Evolutionary conservation across 805 yeast species (phyloP).

Genomic region (Ascoidea rubescens): DNA sequence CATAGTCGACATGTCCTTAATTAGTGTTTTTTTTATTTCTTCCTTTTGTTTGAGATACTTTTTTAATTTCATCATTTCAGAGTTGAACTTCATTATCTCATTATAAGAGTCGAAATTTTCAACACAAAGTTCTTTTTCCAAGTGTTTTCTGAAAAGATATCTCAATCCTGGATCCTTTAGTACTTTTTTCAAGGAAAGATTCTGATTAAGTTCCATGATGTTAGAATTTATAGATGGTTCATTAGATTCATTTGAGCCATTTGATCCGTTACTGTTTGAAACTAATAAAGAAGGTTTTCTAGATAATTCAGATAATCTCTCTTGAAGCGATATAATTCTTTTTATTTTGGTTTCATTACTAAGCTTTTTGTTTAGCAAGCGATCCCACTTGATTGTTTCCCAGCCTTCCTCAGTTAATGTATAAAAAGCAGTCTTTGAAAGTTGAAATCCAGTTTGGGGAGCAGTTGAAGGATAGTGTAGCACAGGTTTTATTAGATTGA

Average conservation of each 20-base stretch:
- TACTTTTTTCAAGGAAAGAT: constrained; percentile 23
- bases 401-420: constrained; percentile 29
- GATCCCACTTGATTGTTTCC: constrained; percentile 23
- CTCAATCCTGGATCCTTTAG: constrained; percentile 66
- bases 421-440: constrained; percentile 27
- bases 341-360: neutral
- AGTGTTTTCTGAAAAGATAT: constrained; percentile 50
- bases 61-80: constrained; percentile 28
- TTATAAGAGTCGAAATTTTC: constrained; percentile 68
- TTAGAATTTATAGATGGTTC: constrained; percentile 11
- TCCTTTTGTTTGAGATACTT: constrained; percentile 8
- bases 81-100: constrained; percentile 39
- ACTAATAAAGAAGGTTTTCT: neutral
- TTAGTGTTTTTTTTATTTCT: constrained; percentile 5
- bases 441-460: constrained; percentile 15
- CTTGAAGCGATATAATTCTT: neutral
- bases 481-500: constrained; percentile 34
- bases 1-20: constrained; percentile 3
- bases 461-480: constrained; percentile 22
- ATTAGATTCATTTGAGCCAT: neutral
- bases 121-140: constrained; percentile 49
- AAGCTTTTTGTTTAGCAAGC: neutral
- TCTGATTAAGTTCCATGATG: no score
- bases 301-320: neutral
- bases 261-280: constrained; percentile 11